Conservation (phyloP, 2,329 filamentous ascomycete species). For the Onygenales sp. region DNA sequence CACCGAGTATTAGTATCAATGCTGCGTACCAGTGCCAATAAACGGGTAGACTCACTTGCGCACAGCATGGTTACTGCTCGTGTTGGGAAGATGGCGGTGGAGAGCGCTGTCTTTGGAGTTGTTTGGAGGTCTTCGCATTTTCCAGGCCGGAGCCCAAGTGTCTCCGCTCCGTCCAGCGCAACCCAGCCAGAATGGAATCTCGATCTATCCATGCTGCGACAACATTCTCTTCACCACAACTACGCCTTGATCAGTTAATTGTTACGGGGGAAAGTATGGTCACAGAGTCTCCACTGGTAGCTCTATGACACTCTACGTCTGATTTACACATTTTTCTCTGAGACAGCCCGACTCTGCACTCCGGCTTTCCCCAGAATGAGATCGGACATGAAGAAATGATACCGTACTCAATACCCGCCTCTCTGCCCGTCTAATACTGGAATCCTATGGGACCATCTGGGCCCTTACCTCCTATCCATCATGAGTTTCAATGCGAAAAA, state of each 20-base stretch:
- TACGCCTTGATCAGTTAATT: no score
- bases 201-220: no score
- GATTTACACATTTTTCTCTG: background rate
- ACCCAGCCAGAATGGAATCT: background rate
- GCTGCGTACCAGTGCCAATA: conserved; percentile 9
- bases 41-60: conserved; percentile 51
- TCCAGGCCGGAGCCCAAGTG: background rate
- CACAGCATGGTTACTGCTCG: conserved; percentile 43
- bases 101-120: background rate
- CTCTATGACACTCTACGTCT: background rate
- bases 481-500: conserved; percentile 36
- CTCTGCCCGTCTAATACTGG: background rate
- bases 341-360: background rate
- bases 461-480: background rate
- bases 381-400: background rate
- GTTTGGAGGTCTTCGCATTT: background rate
- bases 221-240: no score
- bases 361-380: background rate
- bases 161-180: background rate
- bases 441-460: background rate
- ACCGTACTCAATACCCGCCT: background rate
- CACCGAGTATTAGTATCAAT: conserved; percentile 5
- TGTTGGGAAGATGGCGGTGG: background rate
- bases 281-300: no score
- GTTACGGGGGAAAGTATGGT: no score